Evolutionary conservation across 2,329 filamentous ascomycete genomes (phyloP).

Genomic region (Beauveria rudraprayagi): DNA sequence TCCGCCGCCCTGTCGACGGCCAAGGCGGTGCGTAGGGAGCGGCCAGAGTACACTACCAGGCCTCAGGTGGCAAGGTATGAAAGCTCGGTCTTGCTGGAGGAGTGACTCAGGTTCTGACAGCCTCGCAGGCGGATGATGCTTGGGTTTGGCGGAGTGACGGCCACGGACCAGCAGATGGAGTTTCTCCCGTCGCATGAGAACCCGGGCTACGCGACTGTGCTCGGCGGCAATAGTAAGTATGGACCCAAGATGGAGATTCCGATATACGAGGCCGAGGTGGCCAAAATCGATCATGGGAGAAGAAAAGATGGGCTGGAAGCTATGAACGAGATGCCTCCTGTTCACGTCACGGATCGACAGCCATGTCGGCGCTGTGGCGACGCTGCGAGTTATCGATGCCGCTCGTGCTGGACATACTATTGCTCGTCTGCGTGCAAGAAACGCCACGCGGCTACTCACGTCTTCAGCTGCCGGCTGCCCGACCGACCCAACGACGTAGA

Average conservation of each 20-base stretch:
- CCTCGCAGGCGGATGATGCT: background rate
- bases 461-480: background rate
- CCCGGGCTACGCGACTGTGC: background rate
- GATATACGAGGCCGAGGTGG: background rate
- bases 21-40: background rate
- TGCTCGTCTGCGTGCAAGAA: background rate
- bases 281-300: background rate
- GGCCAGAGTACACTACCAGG: background rate
- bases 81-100: too few relatives aligned
- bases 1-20: background rate
- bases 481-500: background rate
- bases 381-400: background rate
- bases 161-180: background rate
- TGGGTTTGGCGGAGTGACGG: background rate
- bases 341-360: background rate
- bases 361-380: background rate
- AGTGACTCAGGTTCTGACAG: background rate
- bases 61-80: background rate
- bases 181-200: background rate
- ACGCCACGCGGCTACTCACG: background rate
- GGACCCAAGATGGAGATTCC: background rate
- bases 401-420: background rate
- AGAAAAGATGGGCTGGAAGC: background rate
- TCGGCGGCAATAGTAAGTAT: background rate
- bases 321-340: background rate